These are phyloP conservation scores for Phaffia rhodozyma DNA, from an alignment of 1,284 basidiomycete genomes.

Conservation along the genomic window DNA sequence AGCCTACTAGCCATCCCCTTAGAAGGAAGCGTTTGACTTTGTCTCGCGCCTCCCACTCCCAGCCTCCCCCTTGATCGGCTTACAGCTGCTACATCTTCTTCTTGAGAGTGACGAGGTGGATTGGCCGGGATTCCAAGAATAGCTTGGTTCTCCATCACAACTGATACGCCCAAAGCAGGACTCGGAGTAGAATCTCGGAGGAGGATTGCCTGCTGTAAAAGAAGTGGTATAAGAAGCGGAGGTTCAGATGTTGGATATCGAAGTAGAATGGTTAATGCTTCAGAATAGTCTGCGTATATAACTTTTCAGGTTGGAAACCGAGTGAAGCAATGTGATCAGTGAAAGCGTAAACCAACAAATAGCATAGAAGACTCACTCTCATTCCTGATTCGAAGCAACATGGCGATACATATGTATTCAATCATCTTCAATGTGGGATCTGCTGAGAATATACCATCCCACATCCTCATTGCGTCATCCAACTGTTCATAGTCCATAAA, in stretches of 20 bases:
- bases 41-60: background rate
- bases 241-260: conserved; percentile 49
- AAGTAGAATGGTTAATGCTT: conserved; percentile 64
- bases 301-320: conserved; percentile 41
- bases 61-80: background rate
- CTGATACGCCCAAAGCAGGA: conserved; percentile 55
- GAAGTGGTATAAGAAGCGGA: conserved; percentile 44
- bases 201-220: conserved; percentile 67
- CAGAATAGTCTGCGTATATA: conserved; percentile 69
- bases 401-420: conserved; percentile 75
- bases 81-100: conserved; percentile 10
- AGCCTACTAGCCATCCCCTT: too few relatives aligned
- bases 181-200: conserved; percentile 57
- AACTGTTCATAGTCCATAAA: conserved; percentile 23
- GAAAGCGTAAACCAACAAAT: background rate
- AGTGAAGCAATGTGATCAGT: background rate
- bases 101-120: conserved; percentile 32
- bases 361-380: conserved; percentile 45
- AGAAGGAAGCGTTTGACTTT: conserved; percentile 2
- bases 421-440: conserved; percentile 57
- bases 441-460: conserved; percentile 83
- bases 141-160: conserved; percentile 68
- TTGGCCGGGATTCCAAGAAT: conserved; percentile 57
- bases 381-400: conserved; percentile 83
- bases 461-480: conserved; percentile 60